phyloP scores from a whole-genome alignment of 2,329 filamentous ascomycete species.

The Sporothrix pallida region DNA sequence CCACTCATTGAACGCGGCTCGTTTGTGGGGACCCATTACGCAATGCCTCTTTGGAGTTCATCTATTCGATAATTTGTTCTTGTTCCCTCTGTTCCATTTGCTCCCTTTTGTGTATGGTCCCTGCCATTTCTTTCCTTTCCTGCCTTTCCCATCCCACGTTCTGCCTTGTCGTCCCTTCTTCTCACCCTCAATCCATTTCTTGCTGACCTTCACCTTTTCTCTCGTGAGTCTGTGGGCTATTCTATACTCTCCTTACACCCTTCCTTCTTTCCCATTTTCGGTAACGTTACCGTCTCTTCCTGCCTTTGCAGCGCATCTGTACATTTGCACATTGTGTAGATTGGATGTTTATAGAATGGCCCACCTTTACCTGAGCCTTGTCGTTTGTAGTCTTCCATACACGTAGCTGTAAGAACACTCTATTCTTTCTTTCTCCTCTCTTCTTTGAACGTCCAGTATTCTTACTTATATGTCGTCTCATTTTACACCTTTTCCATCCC shows the following conservation, averaged over 20 bases:
- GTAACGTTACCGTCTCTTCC: slow-evolving; percentile 33
- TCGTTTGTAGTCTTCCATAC: neutral
- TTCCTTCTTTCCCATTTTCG: slow-evolving; percentile 12
- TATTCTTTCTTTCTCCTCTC: too few relatives aligned
- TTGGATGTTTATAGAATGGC: slow-evolving; percentile 2
- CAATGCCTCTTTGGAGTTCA: slow-evolving; percentile 29
- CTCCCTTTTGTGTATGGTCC: neutral
- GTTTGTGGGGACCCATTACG: slow-evolving; percentile 27
- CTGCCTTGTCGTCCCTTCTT: neutral
- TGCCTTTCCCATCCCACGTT: slow-evolving; percentile 16
- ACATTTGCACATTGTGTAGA: neutral
- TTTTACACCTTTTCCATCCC: neutral
- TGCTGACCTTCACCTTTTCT: neutral
- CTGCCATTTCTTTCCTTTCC: neutral
- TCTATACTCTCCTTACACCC: neutral
- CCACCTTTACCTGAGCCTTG: neutral
- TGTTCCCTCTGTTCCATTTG: too few relatives aligned
- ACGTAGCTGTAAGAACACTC: neutral
- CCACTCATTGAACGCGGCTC: slow-evolving; percentile 15
- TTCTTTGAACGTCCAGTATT: neutral
- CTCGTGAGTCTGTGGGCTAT: neutral
- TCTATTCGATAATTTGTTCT: slow-evolving; percentile 14
- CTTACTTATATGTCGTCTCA: slow-evolving; percentile 8
- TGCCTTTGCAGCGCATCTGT: neutral
- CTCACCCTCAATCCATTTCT: neutral